phyloP scores from a whole-genome alignment of 2,329 filamentous ascomycete genomes.

The Apiospora pterosperma region DNA sequence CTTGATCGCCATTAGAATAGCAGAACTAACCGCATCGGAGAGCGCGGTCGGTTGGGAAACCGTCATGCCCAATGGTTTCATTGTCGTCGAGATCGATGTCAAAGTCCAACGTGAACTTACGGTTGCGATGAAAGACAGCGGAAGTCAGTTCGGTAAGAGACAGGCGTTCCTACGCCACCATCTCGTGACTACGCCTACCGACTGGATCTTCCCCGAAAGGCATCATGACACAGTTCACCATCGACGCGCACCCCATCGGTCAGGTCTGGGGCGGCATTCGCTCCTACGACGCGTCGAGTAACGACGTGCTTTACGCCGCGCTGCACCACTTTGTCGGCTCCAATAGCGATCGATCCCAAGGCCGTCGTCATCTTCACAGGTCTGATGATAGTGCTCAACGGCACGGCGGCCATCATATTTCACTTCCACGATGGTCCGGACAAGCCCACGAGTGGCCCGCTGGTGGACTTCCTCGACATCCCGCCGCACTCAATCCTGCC shows the following conservation, averaged over 20 bases:
- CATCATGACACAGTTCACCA: conserved; percentile 30
- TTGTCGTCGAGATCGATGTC: conserved; percentile 23
- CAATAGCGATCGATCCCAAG: conserved; percentile 22
- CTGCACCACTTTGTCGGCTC: conserved; percentile 28
- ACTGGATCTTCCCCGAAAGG: conserved; percentile 15
- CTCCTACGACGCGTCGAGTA: conserved; percentile 25
- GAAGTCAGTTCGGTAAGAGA: conserved; percentile 24
- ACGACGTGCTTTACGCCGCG: conserved; percentile 26
- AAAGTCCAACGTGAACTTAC: conserved; percentile 19
- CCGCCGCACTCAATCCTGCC: conserved; percentile 14
- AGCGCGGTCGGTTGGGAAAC: conserved; percentile 24
- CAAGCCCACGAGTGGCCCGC: conserved; percentile 24
- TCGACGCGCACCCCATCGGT: conserved; percentile 27
- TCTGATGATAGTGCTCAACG: conserved; percentile 18
- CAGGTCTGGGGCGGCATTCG: conserved; percentile 35
- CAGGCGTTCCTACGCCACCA: neutral
- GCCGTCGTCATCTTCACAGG: conserved; percentile 19
- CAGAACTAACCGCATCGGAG: neutral
- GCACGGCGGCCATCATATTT: conserved; percentile 23
- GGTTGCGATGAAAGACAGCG: conserved; percentile 24
- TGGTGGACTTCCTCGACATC: conserved; percentile 31
- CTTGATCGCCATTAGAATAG: neutral
- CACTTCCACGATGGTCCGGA: conserved; percentile 31
- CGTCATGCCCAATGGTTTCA: conserved; percentile 19
- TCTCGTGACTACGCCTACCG: neutral